These are phyloP conservation scores for Cercospora sp. DNA, from an alignment of 2,329 filamentous ascomycete species.

Conservation along the genomic window DNA sequence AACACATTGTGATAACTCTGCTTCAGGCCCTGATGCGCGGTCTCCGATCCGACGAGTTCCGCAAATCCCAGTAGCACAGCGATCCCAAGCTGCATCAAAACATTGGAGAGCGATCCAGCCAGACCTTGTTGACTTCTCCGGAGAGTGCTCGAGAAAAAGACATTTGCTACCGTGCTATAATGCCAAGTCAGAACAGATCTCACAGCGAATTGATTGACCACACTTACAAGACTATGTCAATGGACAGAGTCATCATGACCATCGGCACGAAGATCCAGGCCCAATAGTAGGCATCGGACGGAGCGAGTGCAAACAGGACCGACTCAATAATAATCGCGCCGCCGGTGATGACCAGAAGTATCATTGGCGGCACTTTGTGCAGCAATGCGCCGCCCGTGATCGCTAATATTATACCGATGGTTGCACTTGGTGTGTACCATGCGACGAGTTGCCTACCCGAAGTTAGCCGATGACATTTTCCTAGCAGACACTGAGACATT, in stretches of 20 bases:
- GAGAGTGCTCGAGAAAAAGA: constrained; percentile 71
- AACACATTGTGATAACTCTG: constrained; percentile 65
- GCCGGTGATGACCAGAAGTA: constrained; percentile 63
- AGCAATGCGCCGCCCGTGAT: constrained; percentile 65
- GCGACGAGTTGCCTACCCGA: constrained; percentile 56
- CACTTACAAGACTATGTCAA: constrained; percentile 65
- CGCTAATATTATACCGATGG: constrained; percentile 67
- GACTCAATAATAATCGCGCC: constrained; percentile 59
- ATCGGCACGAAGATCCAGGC: constrained; percentile 71
- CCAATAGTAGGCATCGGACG: constrained; percentile 63
- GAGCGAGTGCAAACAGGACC: constrained; percentile 65
- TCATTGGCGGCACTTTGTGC: constrained; percentile 63
- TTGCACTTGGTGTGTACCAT: constrained; percentile 67
- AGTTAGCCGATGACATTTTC: not conserved
- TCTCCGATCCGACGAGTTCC: constrained; percentile 60
- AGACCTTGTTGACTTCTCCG: constrained; percentile 67
- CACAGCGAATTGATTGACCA: not conserved
- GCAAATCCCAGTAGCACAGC: constrained; percentile 70
- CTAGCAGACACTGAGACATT: not conserved
- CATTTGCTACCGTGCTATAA: constrained; percentile 63
- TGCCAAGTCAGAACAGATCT: not conserved
- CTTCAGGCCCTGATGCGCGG: constrained; percentile 45
- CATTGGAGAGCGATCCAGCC: constrained; percentile 70
- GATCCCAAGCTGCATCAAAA: constrained; percentile 69
- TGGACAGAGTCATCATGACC: constrained; percentile 68